These are phyloP conservation scores for Kurtzmaniella quercitrusa DNA, from an alignment of 1,139 yeast genomes.

Conservation along the genomic window DNA sequence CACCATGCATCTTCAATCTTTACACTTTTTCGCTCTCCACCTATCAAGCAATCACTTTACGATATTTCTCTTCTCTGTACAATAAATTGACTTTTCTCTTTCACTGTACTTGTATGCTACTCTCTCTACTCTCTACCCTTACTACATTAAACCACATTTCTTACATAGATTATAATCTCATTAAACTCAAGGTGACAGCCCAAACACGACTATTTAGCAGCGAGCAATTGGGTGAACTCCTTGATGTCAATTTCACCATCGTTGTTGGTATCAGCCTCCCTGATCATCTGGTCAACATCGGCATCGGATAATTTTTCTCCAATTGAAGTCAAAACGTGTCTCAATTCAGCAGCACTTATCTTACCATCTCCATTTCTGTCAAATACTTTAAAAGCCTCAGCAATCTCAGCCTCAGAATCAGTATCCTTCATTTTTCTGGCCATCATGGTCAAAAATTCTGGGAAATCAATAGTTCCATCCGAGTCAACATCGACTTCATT, in stretches of 20 bases:
- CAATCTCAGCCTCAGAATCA: conserved; percentile 93
- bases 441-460: conserved; percentile 79
- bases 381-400: conserved; percentile 96
- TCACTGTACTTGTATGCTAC: no score
- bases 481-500: conserved; percentile 95
- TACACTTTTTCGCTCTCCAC: no score
- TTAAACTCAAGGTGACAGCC: neutral
- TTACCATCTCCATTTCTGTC: conserved; percentile 94
- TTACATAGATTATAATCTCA: no score
- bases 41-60: no score
- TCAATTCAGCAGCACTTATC: conserved; percentile 92
- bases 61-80: no score
- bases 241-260: conserved; percentile 96
- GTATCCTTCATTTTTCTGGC: conserved; percentile 96
- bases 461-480: conserved; percentile 91
- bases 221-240: conserved; percentile 82
- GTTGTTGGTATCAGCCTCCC: conserved; percentile 92
- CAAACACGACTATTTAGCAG: conserved; percentile 33
- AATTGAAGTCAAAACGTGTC: conserved; percentile 93
- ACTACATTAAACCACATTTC: no score
- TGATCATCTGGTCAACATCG: conserved; percentile 94
- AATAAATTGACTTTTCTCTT: no score
- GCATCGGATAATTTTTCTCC: conserved; percentile 95
- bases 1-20: no score
- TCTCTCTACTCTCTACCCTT: no score